phyloP scores from a whole-genome alignment of 345 rosid genomes.

The Pugionium cornutum region DNA sequence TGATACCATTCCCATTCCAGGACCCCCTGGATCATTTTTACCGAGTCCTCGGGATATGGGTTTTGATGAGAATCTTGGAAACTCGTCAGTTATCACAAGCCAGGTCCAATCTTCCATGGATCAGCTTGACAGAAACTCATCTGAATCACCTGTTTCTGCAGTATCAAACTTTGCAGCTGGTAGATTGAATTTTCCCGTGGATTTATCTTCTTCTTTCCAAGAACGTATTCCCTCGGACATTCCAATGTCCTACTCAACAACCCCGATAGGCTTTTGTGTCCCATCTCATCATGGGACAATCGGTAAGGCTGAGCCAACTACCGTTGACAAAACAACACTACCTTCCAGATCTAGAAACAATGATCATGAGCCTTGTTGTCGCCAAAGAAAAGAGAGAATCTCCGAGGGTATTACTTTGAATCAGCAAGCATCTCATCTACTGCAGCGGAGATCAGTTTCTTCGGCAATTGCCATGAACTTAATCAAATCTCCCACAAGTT shows the following conservation, averaged over 20 bases:
- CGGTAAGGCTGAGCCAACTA: slow-evolving; percentile 35
- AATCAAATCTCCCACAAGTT: slow-evolving; percentile 30
- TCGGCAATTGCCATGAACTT: slow-evolving; percentile 43
- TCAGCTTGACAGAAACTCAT: slow-evolving; percentile 71
- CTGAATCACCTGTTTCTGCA: slow-evolving; percentile 87
- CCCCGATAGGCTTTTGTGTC: slow-evolving; percentile 43
- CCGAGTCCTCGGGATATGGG: slow-evolving; percentile 93
- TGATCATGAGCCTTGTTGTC: slow-evolving; percentile 72
- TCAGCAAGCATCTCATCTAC: slow-evolving; percentile 59
- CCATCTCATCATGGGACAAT: slow-evolving; percentile 42
- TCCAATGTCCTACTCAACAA: slow-evolving; percentile 38
- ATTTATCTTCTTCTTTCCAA: slow-evolving; percentile 44
- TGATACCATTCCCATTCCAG: slow-evolving; percentile 94
- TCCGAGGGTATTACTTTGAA: slow-evolving; percentile 48
- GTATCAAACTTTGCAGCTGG: slow-evolving; percentile 62
- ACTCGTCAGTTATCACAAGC: slow-evolving; percentile 81
- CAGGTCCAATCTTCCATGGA: slow-evolving; percentile 79
- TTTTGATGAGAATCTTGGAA: slow-evolving; percentile 87
- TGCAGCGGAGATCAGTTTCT: slow-evolving; percentile 57
- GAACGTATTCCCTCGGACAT: slow-evolving; percentile 45
- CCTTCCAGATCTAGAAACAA: slow-evolving; percentile 47
- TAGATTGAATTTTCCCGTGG: slow-evolving; percentile 44
- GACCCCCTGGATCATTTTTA: slow-evolving; percentile 95
- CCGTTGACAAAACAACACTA: slow-evolving; percentile 49
- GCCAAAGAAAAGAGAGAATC: slow-evolving; percentile 81